Evolutionary conservation across 306 rosid species (phyloP).

Genomic region (Sechiopsis laciniata): DNA sequence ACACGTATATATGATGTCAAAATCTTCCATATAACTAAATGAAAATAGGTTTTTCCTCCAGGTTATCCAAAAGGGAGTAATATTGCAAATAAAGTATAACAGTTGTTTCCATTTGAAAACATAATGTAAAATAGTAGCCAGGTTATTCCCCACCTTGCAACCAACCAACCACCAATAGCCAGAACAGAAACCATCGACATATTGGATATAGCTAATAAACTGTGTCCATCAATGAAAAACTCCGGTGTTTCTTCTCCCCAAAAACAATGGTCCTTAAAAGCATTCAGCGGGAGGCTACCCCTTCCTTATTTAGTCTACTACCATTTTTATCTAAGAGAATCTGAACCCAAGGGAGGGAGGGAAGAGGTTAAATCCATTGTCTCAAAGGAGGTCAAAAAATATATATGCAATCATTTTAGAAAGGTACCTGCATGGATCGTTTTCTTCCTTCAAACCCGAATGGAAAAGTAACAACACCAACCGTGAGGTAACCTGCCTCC

Average conservation of each 20-base stretch:
- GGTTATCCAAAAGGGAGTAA: neutral
- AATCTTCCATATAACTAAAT: neutral
- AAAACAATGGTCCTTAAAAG: neutral
- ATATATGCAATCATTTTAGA: neutral
- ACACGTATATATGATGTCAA: neutral
- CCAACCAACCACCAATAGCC: neutral
- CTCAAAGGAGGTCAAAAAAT: neutral
- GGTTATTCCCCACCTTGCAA: neutral
- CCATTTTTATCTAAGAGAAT: constrained; percentile 10
- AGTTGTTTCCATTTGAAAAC: neutral
- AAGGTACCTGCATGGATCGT: constrained; percentile 94
- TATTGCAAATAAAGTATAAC: neutral
- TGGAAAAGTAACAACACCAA: constrained; percentile 93
- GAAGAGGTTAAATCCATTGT: neutral
- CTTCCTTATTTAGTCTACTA: neutral
- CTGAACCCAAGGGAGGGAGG: neutral
- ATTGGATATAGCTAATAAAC: constrained; percentile 4
- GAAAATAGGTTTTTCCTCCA: constrained; percentile 4
- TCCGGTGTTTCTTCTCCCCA: neutral
- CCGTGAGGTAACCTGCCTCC: constrained; percentile 95
- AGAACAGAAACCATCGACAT: neutral
- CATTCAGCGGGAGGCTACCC: neutral
- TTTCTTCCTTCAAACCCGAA: constrained; percentile 96
- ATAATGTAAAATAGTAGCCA: neutral
- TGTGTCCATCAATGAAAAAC: neutral